Base-by-base conservation (phyloP, 352 stramenopile genomes). In the Phytophthora pini region DNA sequence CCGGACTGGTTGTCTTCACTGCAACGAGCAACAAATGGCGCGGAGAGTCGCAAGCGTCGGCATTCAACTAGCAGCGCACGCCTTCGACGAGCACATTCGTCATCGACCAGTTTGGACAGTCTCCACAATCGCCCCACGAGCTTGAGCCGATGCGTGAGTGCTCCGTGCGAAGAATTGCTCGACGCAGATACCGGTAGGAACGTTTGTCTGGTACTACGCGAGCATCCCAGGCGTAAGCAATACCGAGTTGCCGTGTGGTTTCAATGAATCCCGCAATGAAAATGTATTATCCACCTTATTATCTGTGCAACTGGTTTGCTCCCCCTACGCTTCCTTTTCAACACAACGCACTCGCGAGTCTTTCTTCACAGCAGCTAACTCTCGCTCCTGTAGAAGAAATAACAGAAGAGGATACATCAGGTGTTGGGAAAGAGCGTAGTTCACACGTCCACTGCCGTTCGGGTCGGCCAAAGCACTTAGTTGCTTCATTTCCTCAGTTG, bases 351-450 rank as follows among this genome's bases (percentile, higher is more conserved):
- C 38, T 47, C 58, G 54, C 3, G 46, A 15, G 17, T 44, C 29
- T 15, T 63, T 36, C 22, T 50, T 65, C 24, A 36, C 47, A 44
- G 41, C 41, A 39, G 29, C 34, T 9, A 59, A 43, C 44, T 63
- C 61, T 12, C 57, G 65, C 31, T 77, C 67, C 47, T 88, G 74
- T 26, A 65, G 47, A 4, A 88, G 43, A 56, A 67, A 68, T 5
- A 76, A 59, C 10, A 85, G 43, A 17, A 84, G 44, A 6, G 80
- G 80, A 36, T 79, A 79, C 52, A 87, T 51, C 4, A 84, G 60
- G 47, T 90, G 79, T 46, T 87, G 69, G 32, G 89, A 89, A 55
- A 65, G 70, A 27, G 69, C 59, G 43, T 87, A 89, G 66, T 88
- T 88, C 39, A 90, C 83, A 41, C 83, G 79, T 9, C 80, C 80